These are phyloP conservation scores for Aspergillus sclerotioniger DNA, from an alignment of 495 filamentous ascomycete genomes.

Conservation along the genomic window DNA sequence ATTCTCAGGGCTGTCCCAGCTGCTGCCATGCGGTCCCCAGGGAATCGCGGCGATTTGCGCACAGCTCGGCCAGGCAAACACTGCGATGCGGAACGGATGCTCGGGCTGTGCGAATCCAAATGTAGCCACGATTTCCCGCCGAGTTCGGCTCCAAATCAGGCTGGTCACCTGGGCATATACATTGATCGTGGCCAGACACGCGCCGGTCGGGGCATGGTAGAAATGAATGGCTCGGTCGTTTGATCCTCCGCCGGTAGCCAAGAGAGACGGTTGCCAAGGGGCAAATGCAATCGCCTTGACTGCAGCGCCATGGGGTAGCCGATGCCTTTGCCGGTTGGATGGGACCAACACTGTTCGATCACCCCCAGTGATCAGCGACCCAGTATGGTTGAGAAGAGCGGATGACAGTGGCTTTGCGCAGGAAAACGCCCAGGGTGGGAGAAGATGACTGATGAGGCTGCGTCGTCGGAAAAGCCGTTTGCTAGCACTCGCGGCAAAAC, in stretches of 20 bases:
- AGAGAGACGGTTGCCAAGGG: constrained; percentile 83
- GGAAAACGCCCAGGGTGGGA: constrained; percentile 32
- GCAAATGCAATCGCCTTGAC: constrained; percentile 98
- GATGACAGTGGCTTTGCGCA: constrained; percentile 18
- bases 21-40: constrained; percentile 79
- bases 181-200: constrained; percentile 84
- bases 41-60: constrained; percentile 84
- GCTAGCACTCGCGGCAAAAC: constrained; percentile 14
- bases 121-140: constrained; percentile 85
- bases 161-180: constrained; percentile 92
- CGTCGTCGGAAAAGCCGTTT: constrained; percentile 24
- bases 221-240: constrained; percentile 97
- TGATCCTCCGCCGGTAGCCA: constrained; percentile 89
- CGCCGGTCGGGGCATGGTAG: constrained; percentile 82
- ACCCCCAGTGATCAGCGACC: constrained; percentile 30
- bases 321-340: constrained; percentile 62
- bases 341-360: constrained; percentile 32
- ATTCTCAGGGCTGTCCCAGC: constrained; percentile 58
- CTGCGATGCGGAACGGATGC: constrained; percentile 84
- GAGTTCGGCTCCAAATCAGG: constrained; percentile 83
- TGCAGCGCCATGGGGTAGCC: constrained; percentile 77
- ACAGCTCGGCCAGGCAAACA: constrained; percentile 95
- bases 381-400: constrained; percentile 28
- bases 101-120: constrained; percentile 96
- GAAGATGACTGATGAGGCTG: constrained; percentile 25